Percentiles rank a stretch among this genome's conserved stretches.
These are phyloP conservation scores for Suhomyces anneliseae DNA, from an alignment of 1,139 yeast species.

Conservation along the genomic window DNA sequence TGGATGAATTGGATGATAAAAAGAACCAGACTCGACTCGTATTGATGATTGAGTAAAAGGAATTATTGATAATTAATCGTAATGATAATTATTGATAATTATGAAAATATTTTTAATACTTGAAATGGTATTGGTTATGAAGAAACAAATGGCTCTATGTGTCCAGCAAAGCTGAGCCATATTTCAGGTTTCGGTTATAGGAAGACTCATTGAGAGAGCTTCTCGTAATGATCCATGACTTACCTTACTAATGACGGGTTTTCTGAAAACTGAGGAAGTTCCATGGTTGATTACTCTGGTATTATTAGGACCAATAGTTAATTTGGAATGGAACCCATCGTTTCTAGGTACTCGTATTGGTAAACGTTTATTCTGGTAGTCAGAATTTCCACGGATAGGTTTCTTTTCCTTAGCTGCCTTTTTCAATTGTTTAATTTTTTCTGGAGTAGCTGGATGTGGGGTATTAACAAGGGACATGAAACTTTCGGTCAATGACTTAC, in stretches of 20 bases:
- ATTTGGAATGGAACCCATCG: constrained; percentile 43
- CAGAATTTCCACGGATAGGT: constrained; percentile 16
- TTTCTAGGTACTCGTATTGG: constrained; percentile 24
- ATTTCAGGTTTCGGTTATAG: not conserved
- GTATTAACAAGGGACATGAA: constrained; percentile 17
- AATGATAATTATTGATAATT: not conserved
- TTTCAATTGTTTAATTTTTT: constrained; percentile 22
- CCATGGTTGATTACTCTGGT: constrained; percentile 46
- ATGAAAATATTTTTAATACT: not conserved
- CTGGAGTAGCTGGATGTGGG: constrained; percentile 16
- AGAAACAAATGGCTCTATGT: too few relatives aligned
- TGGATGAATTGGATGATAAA: too few relatives aligned
- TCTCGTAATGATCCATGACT: constrained; percentile 37
- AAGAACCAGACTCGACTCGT: too few relatives aligned
- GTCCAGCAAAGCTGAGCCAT: not conserved
- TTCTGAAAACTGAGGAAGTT: constrained; percentile 36
- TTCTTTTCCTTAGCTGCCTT: constrained; percentile 7
- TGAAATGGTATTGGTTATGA: not conserved
- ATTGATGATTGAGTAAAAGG: not conserved
- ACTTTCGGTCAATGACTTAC: constrained; percentile 21
- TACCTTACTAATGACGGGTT: constrained; percentile 36
- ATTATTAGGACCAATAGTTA: constrained; percentile 51
- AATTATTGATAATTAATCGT: not conserved
- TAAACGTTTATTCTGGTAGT: constrained; percentile 25
- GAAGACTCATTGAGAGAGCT: constrained; percentile 24